A percentile compares a stretch with the other conserved stretches of the same genome.
phyloP scores from a whole-genome alignment of 1,284 basidiomycete species.

The Sporisorium reilianum region DNA sequence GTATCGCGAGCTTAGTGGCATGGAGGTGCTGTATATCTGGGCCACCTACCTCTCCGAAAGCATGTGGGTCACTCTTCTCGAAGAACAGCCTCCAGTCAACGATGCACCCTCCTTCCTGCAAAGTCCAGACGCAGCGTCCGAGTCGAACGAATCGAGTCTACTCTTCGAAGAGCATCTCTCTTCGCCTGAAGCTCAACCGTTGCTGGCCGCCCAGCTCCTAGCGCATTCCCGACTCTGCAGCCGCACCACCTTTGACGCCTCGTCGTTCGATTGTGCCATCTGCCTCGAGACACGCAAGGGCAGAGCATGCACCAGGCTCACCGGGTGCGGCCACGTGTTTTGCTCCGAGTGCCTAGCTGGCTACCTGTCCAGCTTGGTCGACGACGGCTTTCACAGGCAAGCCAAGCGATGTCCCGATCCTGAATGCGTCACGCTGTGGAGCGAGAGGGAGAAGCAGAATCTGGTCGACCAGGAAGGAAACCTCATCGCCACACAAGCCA shows the following conservation, averaged over 20 bases:
- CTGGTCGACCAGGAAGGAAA: slow-evolving; percentile 46
- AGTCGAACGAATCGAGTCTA: slow-evolving; percentile 1
- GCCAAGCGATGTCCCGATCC: slow-evolving; percentile 51
- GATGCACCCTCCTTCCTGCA: slow-evolving; percentile 16
- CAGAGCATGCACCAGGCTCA: slow-evolving; percentile 31
- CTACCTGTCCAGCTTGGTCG: slow-evolving; percentile 46
- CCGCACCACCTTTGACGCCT: slow-evolving; percentile 39
- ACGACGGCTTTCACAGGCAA: slow-evolving; percentile 48
- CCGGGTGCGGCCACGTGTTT: slow-evolving; percentile 51
- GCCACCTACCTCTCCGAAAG: slow-evolving; percentile 35
- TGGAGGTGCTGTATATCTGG: slow-evolving; percentile 51
- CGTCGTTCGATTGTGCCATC: slow-evolving; percentile 52
- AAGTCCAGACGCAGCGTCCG: not conserved
- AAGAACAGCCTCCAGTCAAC: not conserved
- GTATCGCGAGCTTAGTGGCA: slow-evolving; percentile 28
- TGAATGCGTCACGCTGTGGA: slow-evolving; percentile 46
- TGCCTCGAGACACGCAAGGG: slow-evolving; percentile 55
- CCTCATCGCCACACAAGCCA: slow-evolving; percentile 10
- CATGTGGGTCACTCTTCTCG: slow-evolving; percentile 34
- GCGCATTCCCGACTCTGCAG: slow-evolving; percentile 40
- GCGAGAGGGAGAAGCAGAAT: slow-evolving; percentile 40
- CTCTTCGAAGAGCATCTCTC: slow-evolving; percentile 30
- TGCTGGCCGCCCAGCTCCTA: slow-evolving; percentile 31
- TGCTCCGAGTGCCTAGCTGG: slow-evolving; percentile 47
- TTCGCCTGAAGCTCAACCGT: slow-evolving; percentile 10